phyloP scores from a whole-genome alignment of 2,329 filamentous ascomycete genomes.

The Aspergillus ibericus region DNA sequence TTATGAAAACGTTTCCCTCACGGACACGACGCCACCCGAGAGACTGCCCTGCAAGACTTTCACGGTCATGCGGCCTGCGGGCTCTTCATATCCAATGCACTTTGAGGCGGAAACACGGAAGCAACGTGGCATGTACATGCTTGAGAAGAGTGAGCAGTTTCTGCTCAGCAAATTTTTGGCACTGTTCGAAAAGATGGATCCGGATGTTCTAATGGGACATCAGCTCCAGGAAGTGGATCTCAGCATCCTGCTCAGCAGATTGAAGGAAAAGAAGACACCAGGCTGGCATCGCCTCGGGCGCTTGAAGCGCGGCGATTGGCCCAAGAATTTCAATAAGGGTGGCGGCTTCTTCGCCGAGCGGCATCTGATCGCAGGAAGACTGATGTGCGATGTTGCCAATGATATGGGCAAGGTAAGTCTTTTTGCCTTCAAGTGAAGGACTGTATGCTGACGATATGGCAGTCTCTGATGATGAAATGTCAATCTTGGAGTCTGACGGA shows the following conservation, averaged over 20 bases:
- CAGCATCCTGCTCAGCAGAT: slow-evolving; percentile 79
- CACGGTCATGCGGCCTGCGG: slow-evolving; percentile 82
- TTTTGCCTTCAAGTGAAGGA: not conserved
- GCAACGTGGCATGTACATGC: slow-evolving; percentile 72
- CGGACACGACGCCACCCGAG: slow-evolving; percentile 83
- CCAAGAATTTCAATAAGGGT: slow-evolving; percentile 77
- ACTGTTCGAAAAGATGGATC: slow-evolving; percentile 82
- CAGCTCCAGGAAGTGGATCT: slow-evolving; percentile 97
- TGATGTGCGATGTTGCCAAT: slow-evolving; percentile 92
- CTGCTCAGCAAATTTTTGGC: slow-evolving; percentile 87
- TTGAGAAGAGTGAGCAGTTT: slow-evolving; percentile 80
- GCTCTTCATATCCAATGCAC: slow-evolving; percentile 74
- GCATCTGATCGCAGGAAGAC: slow-evolving; percentile 80
- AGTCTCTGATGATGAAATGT: slow-evolving; percentile 91
- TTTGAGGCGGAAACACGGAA: slow-evolving; percentile 78
- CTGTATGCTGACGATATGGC: slow-evolving; percentile 25
- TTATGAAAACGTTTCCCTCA: slow-evolving; percentile 85
- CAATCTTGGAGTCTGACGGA: slow-evolving; percentile 98
- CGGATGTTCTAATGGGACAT: slow-evolving; percentile 91
- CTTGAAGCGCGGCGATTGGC: slow-evolving; percentile 81
- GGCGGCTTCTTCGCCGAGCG: slow-evolving; percentile 92
- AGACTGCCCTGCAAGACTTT: slow-evolving; percentile 87
- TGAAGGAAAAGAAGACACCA: slow-evolving; percentile 86
- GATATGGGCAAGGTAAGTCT: slow-evolving; percentile 76
- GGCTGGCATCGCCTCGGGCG: slow-evolving; percentile 94